phyloP scores from a whole-genome alignment of 768 basidiomycete species.

The Dacryopinax primogenitus region DNA sequence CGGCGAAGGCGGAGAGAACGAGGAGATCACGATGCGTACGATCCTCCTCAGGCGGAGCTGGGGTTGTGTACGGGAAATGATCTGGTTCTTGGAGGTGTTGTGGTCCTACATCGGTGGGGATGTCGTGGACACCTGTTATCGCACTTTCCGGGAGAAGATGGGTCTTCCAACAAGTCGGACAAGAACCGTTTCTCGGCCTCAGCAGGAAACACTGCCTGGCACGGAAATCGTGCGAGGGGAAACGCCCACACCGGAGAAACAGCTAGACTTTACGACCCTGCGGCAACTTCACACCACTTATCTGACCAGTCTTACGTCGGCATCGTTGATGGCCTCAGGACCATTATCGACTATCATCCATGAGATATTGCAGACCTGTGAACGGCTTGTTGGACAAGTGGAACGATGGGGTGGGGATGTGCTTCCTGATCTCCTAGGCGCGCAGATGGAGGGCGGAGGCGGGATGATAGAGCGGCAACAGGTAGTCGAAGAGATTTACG shows the following conservation, averaged over 20 bases:
- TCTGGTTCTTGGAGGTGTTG: conserved; percentile 78
- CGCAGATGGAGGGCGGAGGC: conserved; percentile 52
- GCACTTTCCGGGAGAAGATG: conserved; percentile 46
- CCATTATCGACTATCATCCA: conserved; percentile 49
- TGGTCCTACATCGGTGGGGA: conserved; percentile 81
- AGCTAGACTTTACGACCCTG: conserved; percentile 75
- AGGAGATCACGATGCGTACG: conserved; percentile 52
- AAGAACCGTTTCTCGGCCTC: not conserved
- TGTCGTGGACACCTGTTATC: conserved; percentile 74
- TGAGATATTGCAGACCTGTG: conserved; percentile 68
- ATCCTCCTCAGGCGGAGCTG: conserved; percentile 64
- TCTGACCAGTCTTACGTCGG: conserved; percentile 63
- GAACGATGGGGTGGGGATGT: conserved; percentile 91
- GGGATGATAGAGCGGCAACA: conserved; percentile 56
- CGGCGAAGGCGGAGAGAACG: conserved; percentile 69
- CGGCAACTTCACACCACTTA: conserved; percentile 72
- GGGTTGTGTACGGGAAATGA: conserved; percentile 79
- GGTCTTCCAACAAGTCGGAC: conserved; percentile 4
- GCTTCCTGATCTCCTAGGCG: conserved; percentile 67
- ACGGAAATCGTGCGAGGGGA: no score
- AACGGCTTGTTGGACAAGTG: conserved; percentile 72
- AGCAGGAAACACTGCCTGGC: no score
- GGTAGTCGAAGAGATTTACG: conserved; percentile 61
- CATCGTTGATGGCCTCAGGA: conserved; percentile 61
- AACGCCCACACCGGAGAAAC: conserved; percentile 12